A percentile compares a stretch with the other conserved stretches of the same genome.
These are phyloP conservation scores for Verticillium klebahnii DNA, from an alignment of 2,329 filamentous ascomycete genomes.

Conservation along the genomic window DNA sequence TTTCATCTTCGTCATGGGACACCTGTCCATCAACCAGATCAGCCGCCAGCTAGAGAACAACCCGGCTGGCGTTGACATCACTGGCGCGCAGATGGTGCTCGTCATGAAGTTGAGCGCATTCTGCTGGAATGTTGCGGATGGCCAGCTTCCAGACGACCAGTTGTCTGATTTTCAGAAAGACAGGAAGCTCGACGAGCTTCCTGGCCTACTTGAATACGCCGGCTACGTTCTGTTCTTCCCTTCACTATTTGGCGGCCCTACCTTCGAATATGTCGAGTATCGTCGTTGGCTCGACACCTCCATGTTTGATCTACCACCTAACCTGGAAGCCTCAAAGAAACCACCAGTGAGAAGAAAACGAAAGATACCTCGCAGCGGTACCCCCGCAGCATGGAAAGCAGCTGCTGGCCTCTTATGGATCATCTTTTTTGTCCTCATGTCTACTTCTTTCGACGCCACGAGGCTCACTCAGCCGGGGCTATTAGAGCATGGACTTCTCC, in stretches of 20 bases:
- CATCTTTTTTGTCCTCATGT: constrained; percentile 68
- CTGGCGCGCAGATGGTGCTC: constrained; percentile 94
- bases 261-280: constrained; percentile 94
- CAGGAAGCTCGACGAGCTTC: constrained; percentile 70
- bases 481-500: constrained; percentile 62
- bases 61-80: constrained; percentile 74
- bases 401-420: constrained; percentile 74
- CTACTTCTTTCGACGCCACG: constrained; percentile 58
- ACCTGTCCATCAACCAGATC: constrained; percentile 90
- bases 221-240: constrained; percentile 97
- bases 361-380: constrained; percentile 86
- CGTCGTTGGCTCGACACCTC: constrained; percentile 86
- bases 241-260: constrained; percentile 79
- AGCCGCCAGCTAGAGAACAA: constrained; percentile 67
- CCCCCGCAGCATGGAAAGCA: constrained; percentile 76
- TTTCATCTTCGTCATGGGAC: constrained; percentile 90
- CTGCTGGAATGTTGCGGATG: constrained; percentile 97
- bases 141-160: constrained; percentile 69
- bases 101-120: constrained; percentile 97
- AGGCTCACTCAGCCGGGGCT: constrained; percentile 64
- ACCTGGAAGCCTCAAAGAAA: constrained; percentile 78
- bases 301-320: constrained; percentile 84
- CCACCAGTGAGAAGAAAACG: constrained; percentile 84
- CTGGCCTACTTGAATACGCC: constrained; percentile 72
- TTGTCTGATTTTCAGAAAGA: constrained; percentile 87